A percentile compares a stretch with the other conserved stretches of the same genome.
Evolutionary conservation across 495 filamentous ascomycete species (phyloP).

Genomic region (Saxophila tyrrhenica): DNA sequence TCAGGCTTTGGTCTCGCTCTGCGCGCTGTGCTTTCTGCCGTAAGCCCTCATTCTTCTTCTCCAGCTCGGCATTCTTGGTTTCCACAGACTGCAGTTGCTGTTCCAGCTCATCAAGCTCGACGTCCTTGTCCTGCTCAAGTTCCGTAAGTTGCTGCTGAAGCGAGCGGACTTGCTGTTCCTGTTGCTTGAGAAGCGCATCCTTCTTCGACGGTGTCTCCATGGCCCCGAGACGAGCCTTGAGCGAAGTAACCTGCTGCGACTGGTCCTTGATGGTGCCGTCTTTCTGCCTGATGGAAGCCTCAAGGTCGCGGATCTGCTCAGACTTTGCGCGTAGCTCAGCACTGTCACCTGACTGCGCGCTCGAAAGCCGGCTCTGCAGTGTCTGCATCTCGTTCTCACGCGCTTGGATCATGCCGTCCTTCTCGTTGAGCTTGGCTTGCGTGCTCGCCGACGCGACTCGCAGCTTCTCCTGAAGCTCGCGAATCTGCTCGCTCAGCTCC

Average conservation of each 20-base stretch:
- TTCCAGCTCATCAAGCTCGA: slow-evolving; percentile 19
- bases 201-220: slow-evolving; percentile 22
- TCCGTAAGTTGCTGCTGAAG: slow-evolving; percentile 14
- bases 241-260: slow-evolving; percentile 13
- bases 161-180: slow-evolving; percentile 15
- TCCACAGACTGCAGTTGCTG: slow-evolving; percentile 12
- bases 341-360: slow-evolving; percentile 11
- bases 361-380: slow-evolving; percentile 13
- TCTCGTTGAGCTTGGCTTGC: slow-evolving; percentile 18
- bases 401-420: slow-evolving; percentile 16
- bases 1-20: slow-evolving; percentile 13
- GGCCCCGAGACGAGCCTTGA: slow-evolving; percentile 15
- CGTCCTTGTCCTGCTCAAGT: slow-evolving; percentile 18
- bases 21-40: slow-evolving; percentile 4
- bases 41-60: slow-evolving; percentile 11
- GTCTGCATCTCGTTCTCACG: slow-evolving; percentile 16
- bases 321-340: slow-evolving; percentile 15
- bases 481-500: slow-evolving; percentile 16
- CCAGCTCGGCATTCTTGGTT: slow-evolving; percentile 9
- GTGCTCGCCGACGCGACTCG: slow-evolving; percentile 8
- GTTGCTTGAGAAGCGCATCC: slow-evolving; percentile 16
- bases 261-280: slow-evolving; percentile 13
- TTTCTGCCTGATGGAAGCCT: slow-evolving; percentile 11
- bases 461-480: slow-evolving; percentile 21
- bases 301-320: slow-evolving; percentile 16